Evolutionary conservation across 1,284 basidiomycete genomes (phyloP).

Genomic region (Microbotryomycetes sp.): DNA sequence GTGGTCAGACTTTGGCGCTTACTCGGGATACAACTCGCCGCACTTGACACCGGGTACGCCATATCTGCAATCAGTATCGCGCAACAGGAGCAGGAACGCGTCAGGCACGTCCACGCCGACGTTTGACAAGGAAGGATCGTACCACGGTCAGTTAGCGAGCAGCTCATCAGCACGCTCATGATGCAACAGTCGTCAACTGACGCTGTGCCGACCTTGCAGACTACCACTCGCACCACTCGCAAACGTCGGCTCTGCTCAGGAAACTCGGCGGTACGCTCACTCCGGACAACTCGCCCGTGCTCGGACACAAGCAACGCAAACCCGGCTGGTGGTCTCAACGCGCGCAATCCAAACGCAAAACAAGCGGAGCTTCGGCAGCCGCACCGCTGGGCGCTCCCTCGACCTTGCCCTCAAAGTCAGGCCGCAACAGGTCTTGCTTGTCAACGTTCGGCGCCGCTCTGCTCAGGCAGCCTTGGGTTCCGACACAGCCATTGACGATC

Average conservation of each 20-base stretch:
- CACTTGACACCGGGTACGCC: not conserved
- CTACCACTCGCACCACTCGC: conserved; percentile 20
- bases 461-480: conserved; percentile 66
- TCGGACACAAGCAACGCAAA: conserved; percentile 21
- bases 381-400: conserved; percentile 7
- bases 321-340: conserved; percentile 24
- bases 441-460: conserved; percentile 36
- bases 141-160: not conserved
- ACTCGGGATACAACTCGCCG: not conserved
- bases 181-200: too few relatives aligned
- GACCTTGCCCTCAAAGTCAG: conserved; percentile 1
- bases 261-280: conserved; percentile 22
- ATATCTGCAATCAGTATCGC: conserved; percentile 1
- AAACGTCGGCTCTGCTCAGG: conserved; percentile 23
- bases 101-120: conserved; percentile 21
- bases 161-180: too few relatives aligned
- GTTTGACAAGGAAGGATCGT: conserved; percentile 11
- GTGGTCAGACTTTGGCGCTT: not conserved
- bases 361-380: not conserved
- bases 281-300: conserved; percentile 23
- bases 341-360: conserved; percentile 14
- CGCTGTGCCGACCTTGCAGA: too few relatives aligned
- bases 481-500: conserved; percentile 69
- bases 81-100: conserved; percentile 14
- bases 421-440: conserved; percentile 1